Evolutionary conservation across 169 alveolate species (phyloP).

Genomic region (Theileria parva): DNA sequence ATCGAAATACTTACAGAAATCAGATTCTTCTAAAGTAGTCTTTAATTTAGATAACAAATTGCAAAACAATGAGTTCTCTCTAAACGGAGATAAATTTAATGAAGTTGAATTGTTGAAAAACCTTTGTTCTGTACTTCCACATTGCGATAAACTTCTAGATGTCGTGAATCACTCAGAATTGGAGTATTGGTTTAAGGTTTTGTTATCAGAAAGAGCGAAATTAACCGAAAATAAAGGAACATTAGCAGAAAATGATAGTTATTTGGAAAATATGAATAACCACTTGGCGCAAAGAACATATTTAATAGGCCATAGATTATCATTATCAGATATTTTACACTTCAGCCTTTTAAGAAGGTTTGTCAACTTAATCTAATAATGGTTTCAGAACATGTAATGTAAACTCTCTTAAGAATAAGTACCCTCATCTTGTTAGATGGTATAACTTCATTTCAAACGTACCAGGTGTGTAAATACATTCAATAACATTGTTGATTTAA

Average conservation of each 20-base stretch:
- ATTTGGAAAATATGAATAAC: conserved; percentile 47
- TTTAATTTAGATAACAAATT: conserved; percentile 33
- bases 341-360: conserved; percentile 30
- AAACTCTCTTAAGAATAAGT: conserved; percentile 13
- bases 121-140: conserved; percentile 23
- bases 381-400: conserved; percentile 12
- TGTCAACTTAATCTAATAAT: neutral
- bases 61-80: conserved; percentile 12
- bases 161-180: conserved; percentile 2
- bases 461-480: conserved; percentile 23
- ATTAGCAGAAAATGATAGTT: conserved; percentile 7
- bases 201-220: neutral
- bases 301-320: conserved; percentile 56
- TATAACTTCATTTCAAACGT: conserved; percentile 34
- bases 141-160: conserved; percentile 29
- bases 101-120: conserved; percentile 44
- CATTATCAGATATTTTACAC: conserved; percentile 51
- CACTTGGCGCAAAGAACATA: conserved; percentile 54
- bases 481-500: no score
- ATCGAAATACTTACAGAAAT: conserved; percentile 24
- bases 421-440: conserved; percentile 55
- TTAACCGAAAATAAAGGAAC: conserved; percentile 1
- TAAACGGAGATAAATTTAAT: conserved; percentile 25
- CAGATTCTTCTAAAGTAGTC: conserved; percentile 13
- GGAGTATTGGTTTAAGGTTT: conserved; percentile 13